Base-by-base conservation (phyloP, 148 eudicot genomes). In the Nepenthes mirabilis region DNA sequence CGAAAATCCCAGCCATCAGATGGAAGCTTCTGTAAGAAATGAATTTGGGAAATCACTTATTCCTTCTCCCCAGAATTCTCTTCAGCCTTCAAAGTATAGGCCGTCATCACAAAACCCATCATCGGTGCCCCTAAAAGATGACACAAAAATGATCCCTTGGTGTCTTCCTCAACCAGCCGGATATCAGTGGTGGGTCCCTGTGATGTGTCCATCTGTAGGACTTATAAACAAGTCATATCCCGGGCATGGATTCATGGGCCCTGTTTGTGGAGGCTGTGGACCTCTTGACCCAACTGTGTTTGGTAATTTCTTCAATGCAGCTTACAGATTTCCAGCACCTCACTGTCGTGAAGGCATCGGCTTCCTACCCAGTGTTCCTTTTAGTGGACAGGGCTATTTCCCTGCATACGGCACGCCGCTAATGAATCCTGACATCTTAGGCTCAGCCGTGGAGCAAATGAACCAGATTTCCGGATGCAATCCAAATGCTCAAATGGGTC, bases 141-240 rank as follows among this genome's bases (percentile, higher is more conserved):
- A 77, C 51, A 13, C 52, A 5, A 80, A 69, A 55, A 50, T 66
- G 13, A 35, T 70, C 1, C 75, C 79, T 11, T 77, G 75, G 75
- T 62, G 55, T 61, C 55, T 79, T 59, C 83, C 85, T 52, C 48
- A 45, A 8, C 65, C 82, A 34, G 66, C 72, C 9, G 79, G 77
- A 58, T 71, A 79, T 63, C 94, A 86, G 66, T 86, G 94, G 89
- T 63, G 81, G 43, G 74, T 83, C 47, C 94, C 87, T 1, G 74
- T 80, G 47, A 76, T 73, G 69, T 82, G 82, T 9, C 82, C 87
- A 45, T 77, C 95, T 2, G 85, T 81, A 66, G 94, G 95, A 68
- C 90, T 87, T 11, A 52, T 83, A 52, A 83, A 87, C 72, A 87
- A 83, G 74, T 90, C 85, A 8, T 81, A 60, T 47, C 84, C 84